Conservation (phyloP, 1,139 yeast genomes). For the Pichia terricola region DNA sequence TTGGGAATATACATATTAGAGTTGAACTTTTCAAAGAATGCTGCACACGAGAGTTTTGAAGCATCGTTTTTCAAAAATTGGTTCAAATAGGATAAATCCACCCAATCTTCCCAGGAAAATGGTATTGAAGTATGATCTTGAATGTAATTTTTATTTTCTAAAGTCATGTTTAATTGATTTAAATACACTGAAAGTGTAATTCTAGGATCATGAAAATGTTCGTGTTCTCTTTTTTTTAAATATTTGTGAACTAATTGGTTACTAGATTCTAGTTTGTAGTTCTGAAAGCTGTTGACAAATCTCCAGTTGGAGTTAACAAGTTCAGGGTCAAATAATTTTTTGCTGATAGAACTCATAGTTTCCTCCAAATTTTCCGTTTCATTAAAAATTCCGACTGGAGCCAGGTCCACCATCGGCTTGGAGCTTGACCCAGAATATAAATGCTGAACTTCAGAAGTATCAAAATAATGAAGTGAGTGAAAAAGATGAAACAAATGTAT, state of each 20-base stretch:
- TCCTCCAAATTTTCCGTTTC: too few species aligned
- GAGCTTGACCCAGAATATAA: too few species aligned
- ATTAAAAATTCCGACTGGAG: too few species aligned
- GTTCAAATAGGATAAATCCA: constrained; percentile 36
- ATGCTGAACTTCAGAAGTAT: too few species aligned
- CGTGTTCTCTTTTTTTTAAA: constrained; percentile 4
- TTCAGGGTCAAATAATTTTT: neutral
- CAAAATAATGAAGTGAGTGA: too few species aligned
- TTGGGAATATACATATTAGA: neutral
- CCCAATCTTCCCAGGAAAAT: constrained; percentile 53
- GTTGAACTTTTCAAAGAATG: too few species aligned
- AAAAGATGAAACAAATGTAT: too few species aligned
- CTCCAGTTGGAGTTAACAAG: neutral
- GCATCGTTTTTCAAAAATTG: constrained; percentile 1
- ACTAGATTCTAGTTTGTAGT: too few species aligned
- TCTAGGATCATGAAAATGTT: constrained; percentile 31
- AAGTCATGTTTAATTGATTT: constrained; percentile 19
- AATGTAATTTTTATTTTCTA: neutral
- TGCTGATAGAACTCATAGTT: neutral
- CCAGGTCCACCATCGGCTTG: too few species aligned
- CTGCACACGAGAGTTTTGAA: too few species aligned
- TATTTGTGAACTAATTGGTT: neutral
- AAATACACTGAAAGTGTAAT: constrained; percentile 31
- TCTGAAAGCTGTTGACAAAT: neutral
- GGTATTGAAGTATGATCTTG: constrained; percentile 25